These are phyloP conservation scores for Phialophora tarda DNA, from an alignment of 2,329 filamentous ascomycete genomes.

Conservation along the genomic window DNA sequence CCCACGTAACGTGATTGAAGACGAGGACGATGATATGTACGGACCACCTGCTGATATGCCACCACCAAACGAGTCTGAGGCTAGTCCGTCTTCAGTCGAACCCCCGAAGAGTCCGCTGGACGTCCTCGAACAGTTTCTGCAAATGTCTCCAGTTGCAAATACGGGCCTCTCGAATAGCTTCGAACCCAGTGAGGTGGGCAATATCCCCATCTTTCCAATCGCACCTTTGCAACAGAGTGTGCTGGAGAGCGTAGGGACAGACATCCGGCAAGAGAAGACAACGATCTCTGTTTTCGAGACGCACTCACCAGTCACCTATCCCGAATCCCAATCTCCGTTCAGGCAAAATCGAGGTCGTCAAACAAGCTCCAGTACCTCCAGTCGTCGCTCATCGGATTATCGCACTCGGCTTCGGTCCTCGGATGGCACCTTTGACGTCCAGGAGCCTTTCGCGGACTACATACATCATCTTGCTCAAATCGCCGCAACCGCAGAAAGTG, in stretches of 20 bases:
- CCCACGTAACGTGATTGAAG: background rate
- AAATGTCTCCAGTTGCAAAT: constrained; percentile 23
- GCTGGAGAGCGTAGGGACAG: background rate
- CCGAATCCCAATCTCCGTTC: constrained; percentile 29
- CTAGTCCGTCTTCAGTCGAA: constrained; percentile 1
- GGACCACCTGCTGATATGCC: constrained; percentile 21
- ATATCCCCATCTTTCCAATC: background rate
- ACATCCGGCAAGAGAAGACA: constrained; percentile 15
- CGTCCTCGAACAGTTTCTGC: constrained; percentile 29
- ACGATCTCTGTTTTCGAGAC: constrained; percentile 6
- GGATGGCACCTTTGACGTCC: constrained; percentile 27
- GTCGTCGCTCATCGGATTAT: constrained; percentile 14
- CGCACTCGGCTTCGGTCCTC: constrained; percentile 11
- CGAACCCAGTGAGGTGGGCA: background rate
- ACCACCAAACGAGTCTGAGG: background rate
- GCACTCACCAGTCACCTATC: constrained; percentile 15
- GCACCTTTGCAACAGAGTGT: background rate
- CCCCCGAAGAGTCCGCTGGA: constrained; percentile 20
- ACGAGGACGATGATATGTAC: constrained; percentile 34
- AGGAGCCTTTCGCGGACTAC: constrained; percentile 2
- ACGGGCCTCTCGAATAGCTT: background rate
- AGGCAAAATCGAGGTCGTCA: constrained; percentile 17
- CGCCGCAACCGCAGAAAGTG: constrained; percentile 1
- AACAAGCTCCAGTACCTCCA: constrained; percentile 8
- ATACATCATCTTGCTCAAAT: constrained; percentile 13